Evolutionary conservation across 805 yeast species (phyloP), one percentile per base, ranked within the genome.

Genomic region (Candida multigemmis): DNA sequence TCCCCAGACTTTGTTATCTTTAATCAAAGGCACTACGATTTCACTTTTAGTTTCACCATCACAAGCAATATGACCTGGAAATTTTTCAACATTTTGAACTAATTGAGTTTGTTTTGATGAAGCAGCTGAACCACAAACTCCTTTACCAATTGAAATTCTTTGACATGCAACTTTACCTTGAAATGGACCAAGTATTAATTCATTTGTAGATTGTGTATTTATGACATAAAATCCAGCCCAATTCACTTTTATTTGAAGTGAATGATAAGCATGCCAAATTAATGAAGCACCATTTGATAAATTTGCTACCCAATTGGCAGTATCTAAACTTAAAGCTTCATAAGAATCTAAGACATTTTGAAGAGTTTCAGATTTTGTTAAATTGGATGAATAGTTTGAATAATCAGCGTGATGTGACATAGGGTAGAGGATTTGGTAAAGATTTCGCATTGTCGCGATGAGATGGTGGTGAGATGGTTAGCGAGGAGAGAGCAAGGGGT

Each of bases 161-260:
- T 91, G 97, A 44, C 98, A 89, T 0, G 97, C 97, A 3, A 89
- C 96, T 50, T 85, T 85, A 4, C 98, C 98, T 52, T 84, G 94
- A 52, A 89, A 89, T 9, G 98, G 98, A 1, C 93, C 98, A 20
- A 89, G 59, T 13, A 83, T 65, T 27, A 91, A 59, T 42, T 68
- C 74, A 1, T 48, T 24, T 1, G 40, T 25, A 14, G 44, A 48
- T 8, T 48, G 42, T 3, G 59, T 50, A 28, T 71, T 65, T 11
- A 63, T 38, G 2, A 82, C 71, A 43, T 89, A 89, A 49, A 91
- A 86, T 0, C 98, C 98, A 0, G 94, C 74, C 98, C 98, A 89
- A 50, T 89, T 89, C 7, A 87, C 82, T 1, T 59, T 58, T 9
- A 52, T 39, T 2, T 53, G 51, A 14, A 82, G 47, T 1, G 84